Percentiles rank a stretch among this genome's conserved stretches.
Evolutionary conservation across 768 basidiomycete species (phyloP).

Genomic region (Termitomyces sp.): DNA sequence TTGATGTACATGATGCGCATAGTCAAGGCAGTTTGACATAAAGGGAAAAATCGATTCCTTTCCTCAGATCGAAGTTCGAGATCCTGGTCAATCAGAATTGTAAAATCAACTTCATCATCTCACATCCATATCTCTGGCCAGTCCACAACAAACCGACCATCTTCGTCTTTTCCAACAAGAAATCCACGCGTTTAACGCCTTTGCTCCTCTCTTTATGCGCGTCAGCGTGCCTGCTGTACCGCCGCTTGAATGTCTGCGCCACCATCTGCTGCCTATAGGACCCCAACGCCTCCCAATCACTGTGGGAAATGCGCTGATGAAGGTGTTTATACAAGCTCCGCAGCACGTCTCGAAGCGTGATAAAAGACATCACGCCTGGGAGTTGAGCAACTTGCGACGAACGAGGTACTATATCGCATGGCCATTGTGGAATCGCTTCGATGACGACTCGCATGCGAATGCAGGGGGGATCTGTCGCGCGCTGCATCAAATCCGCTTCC

Average conservation of each 20-base stretch:
- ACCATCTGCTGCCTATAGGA: conserved; percentile 24
- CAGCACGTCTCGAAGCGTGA: conserved; percentile 55
- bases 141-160: conserved; percentile 45
- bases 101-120: conserved; percentile 26
- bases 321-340: conserved; percentile 41
- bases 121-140: conserved; percentile 27
- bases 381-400: conserved; percentile 11
- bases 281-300: conserved; percentile 29
- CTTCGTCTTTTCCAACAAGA: conserved; percentile 38
- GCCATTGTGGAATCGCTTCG: conserved; percentile 54
- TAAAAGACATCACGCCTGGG: conserved; percentile 41
- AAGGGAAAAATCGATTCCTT: neutral
- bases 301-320: conserved; percentile 34
- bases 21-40: neutral
- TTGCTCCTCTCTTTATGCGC: conserved; percentile 28
- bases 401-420: conserved; percentile 43
- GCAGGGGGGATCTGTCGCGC: conserved; percentile 51
- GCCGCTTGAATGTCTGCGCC: conserved; percentile 27
- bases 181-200: conserved; percentile 60
- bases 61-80: neutral
- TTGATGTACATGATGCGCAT: neutral
- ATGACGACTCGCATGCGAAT: conserved; percentile 48
- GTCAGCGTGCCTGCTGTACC: conserved; percentile 25
- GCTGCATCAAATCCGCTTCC: conserved; percentile 25
- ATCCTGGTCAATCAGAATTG: neutral